Evolutionary conservation across 1,139 yeast genomes (phyloP).

Genomic region (Lodderomyces oxycetoniae): DNA sequence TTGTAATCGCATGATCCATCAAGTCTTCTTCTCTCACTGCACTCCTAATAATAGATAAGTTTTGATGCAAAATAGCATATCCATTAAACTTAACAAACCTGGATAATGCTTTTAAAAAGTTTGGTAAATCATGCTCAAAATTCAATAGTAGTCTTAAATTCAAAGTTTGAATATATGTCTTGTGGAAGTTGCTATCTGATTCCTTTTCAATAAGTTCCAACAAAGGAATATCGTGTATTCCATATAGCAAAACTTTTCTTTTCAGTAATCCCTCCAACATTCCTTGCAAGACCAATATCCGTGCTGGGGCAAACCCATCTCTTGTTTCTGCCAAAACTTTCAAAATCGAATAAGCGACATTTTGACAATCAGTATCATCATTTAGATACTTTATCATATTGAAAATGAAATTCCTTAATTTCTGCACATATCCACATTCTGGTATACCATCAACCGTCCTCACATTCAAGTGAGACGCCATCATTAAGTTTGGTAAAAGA

Average conservation of each 20-base stretch:
- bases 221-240: conserved; percentile 26
- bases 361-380: conserved; percentile 22
- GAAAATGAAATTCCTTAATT: conserved; percentile 44
- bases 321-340: conserved; percentile 43
- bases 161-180: conserved; percentile 47
- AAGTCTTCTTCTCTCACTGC: neutral
- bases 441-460: conserved; percentile 22
- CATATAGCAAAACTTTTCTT: conserved; percentile 25
- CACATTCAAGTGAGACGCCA: conserved; percentile 56
- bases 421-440: conserved; percentile 57
- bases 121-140: conserved; percentile 20
- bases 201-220: conserved; percentile 46
- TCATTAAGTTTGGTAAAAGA: conserved; percentile 60
- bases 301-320: conserved; percentile 65
- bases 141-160: conserved; percentile 43
- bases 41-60: conserved; percentile 21
- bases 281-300: conserved; percentile 60
- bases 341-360: conserved; percentile 30
- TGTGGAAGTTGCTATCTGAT: conserved; percentile 58
- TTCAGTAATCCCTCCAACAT: conserved; percentile 47
- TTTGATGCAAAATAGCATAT: conserved; percentile 27
- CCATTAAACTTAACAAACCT: conserved; percentile 45
- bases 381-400: conserved; percentile 38
- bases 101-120: conserved; percentile 25
- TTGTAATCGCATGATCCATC: conserved; percentile 1